phyloP scores from a whole-genome alignment of 352 stramenopile species.

The Thraustochytrium striatum region DNA sequence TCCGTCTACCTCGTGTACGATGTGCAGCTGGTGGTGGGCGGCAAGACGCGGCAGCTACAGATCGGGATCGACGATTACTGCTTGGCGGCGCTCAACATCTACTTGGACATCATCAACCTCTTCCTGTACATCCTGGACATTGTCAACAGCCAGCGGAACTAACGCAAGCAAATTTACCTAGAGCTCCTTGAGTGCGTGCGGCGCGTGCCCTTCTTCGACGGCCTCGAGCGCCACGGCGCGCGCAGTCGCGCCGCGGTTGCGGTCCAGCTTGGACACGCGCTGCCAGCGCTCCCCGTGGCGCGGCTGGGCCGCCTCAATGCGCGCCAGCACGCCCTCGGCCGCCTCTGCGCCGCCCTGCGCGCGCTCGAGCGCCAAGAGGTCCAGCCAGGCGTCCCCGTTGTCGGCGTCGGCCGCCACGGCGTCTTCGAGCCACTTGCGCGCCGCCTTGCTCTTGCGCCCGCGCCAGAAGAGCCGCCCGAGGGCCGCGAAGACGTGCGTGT shows the following conservation, averaged over 20 bases:
- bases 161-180: constrained; percentile 59
- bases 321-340: not conserved
- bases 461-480: constrained; percentile 94
- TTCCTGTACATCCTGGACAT: constrained; percentile 60
- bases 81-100: constrained; percentile 57
- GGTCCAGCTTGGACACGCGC: not conserved
- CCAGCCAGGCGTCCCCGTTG: constrained; percentile 92
- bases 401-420: constrained; percentile 90
- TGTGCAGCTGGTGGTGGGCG: constrained; percentile 58
- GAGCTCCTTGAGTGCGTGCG: constrained; percentile 62
- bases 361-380: constrained; percentile 93
- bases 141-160: constrained; percentile 46
- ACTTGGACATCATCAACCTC: constrained; percentile 62
- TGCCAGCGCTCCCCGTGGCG: constrained; percentile 40
- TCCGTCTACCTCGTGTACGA: constrained; percentile 60
- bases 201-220: constrained; percentile 57
- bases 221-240: constrained; percentile 18
- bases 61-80: constrained; percentile 58
- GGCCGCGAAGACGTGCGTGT: constrained; percentile 89
- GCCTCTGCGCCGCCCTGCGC: not conserved
- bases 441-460: constrained; percentile 85
- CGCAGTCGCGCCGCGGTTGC: not conserved
- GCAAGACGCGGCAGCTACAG: constrained; percentile 10
- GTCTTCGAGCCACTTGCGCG: constrained; percentile 94
- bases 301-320: constrained; percentile 4